Evolutionary conservation across 2,329 filamentous ascomycete genomes (phyloP).

Genomic region (Hymenoscyphus repandus): DNA sequence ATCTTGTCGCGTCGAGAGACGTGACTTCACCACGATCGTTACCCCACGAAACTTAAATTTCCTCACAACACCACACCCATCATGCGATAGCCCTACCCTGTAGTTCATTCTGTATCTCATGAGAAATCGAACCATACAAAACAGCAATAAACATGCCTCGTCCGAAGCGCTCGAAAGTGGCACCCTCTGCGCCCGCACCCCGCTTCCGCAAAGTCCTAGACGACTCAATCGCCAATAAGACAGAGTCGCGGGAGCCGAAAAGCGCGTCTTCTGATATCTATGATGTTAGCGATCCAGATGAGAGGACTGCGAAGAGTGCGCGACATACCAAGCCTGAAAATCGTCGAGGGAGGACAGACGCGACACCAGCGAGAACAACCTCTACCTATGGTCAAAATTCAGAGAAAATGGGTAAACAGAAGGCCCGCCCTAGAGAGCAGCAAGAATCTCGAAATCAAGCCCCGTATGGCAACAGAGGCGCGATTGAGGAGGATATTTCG

Average conservation of each 20-base stretch:
- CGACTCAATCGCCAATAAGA: slow-evolving; percentile 5
- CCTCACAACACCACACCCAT: not conserved
- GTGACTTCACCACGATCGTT: no score
- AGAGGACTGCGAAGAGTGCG: slow-evolving; percentile 11
- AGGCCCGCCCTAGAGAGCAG: not conserved
- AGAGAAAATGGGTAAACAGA: not conserved
- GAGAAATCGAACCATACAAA: not conserved
- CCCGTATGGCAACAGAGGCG: slow-evolving; percentile 1
- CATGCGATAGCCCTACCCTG: not conserved
- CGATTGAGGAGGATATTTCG: slow-evolving; percentile 13
- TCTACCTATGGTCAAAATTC: not conserved
- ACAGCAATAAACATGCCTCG: slow-evolving; percentile 27
- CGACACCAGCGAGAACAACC: not conserved
- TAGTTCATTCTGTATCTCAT: not conserved
- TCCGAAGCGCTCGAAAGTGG: slow-evolving; percentile 32
- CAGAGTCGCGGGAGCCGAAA: slow-evolving; percentile 9
- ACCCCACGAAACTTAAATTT: no score
- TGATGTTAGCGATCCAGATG: slow-evolving; percentile 29
- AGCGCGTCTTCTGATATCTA: slow-evolving; percentile 26
- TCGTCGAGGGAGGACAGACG: slow-evolving; percentile 16
- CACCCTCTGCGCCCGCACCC: slow-evolving; percentile 25
- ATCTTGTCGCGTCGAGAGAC: no score
- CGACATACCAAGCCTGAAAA: slow-evolving; percentile 16
- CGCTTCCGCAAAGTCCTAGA: slow-evolving; percentile 17
- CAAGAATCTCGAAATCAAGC: not conserved